Percentiles rank a stretch among this genome's conserved stretches.
Evolutionary conservation across 441 rosid species (phyloP).

Genomic region (Erodium moschatum): DNA sequence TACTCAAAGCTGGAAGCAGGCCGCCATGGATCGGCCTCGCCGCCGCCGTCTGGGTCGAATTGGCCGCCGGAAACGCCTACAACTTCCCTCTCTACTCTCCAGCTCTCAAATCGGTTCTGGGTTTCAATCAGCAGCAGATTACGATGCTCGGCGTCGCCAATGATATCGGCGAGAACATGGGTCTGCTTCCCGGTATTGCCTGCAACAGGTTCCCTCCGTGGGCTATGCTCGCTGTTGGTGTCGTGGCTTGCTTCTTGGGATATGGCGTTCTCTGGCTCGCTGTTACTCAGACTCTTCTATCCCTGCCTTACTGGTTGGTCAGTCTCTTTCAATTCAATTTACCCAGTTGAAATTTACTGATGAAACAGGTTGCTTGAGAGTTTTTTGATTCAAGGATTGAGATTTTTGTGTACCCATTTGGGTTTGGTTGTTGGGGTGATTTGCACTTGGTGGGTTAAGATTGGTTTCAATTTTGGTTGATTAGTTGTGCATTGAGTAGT

Average conservation of each 20-base stretch:
- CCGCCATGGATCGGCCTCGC: conserved; percentile 97
- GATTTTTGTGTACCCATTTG: conserved; percentile 2
- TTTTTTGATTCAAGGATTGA: neutral
- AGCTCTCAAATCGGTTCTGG: conserved; percentile 65
- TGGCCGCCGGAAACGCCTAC: conserved; percentile 56
- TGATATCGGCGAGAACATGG: conserved; percentile 86
- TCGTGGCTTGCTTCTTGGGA: conserved; percentile 61
- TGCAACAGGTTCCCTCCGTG: conserved; percentile 87
- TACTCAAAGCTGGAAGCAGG: conserved; percentile 64
- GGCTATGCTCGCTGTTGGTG: conserved; percentile 63
- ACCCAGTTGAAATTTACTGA: neutral
- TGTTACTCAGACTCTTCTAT: conserved; percentile 45
- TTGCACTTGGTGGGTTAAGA: neutral
- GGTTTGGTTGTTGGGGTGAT: neutral
- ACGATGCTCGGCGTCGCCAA: conserved; percentile 84
- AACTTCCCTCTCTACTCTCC: conserved; percentile 87
- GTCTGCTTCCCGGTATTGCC: conserved; percentile 69
- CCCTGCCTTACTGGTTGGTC: conserved; percentile 79
- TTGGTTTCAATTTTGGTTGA: neutral
- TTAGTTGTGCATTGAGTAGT: neutral
- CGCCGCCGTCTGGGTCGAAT: conserved; percentile 84
- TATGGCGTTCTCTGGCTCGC: conserved; percentile 88
- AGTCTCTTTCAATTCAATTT: conserved; percentile 14
- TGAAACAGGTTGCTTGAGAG: neutral
- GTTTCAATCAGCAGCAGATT: conserved; percentile 71